Conservation (phyloP, 2,329 filamentous ascomycete genomes). For the Pseudocercospora fuligena region DNA sequence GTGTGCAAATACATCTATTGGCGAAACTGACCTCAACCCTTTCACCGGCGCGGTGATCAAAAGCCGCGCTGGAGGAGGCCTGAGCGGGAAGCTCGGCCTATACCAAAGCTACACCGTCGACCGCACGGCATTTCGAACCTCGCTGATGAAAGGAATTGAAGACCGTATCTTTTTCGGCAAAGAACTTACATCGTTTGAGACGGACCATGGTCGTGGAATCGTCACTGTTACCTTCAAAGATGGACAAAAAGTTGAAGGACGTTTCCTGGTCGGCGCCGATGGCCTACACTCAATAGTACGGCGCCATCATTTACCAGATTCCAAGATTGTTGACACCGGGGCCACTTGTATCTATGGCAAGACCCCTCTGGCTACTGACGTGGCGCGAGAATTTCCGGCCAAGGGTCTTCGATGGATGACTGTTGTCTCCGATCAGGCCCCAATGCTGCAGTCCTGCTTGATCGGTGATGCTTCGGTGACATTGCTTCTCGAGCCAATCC, state of each 20-base stretch:
- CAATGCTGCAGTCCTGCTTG: conserved; percentile 30
- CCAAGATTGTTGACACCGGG: conserved; percentile 29
- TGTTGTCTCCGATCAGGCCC: conserved; percentile 23
- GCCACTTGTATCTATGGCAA: conserved; percentile 34
- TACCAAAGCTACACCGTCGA: conserved; percentile 30
- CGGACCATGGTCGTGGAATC: conserved; percentile 11
- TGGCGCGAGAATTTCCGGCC: conserved; percentile 25
- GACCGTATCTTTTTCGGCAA: conserved; percentile 29
- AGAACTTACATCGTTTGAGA: conserved; percentile 24
- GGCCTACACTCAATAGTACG: conserved; percentile 33
- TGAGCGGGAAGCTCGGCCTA: conserved; percentile 23
- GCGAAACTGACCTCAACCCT: conserved; percentile 31
- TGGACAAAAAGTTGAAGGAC: conserved; percentile 20
- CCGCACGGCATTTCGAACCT: conserved; percentile 26
- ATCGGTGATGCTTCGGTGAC: conserved; percentile 31
- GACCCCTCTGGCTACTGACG: conserved; percentile 29
- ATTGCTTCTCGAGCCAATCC: conserved; percentile 30
- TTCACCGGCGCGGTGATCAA: conserved; percentile 28
- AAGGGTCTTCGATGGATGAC: conserved; percentile 31
- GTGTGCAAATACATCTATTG: conserved; percentile 27
- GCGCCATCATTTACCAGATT: conserved; percentile 26
- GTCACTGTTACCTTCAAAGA: conserved; percentile 28
- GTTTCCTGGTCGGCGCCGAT: conserved; percentile 32
- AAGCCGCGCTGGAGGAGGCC: conserved; percentile 26
- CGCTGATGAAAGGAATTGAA: conserved; percentile 30